Evolutionary conservation across 345 rosid genomes (phyloP).

Genomic region (Camelina hispida): DNA sequence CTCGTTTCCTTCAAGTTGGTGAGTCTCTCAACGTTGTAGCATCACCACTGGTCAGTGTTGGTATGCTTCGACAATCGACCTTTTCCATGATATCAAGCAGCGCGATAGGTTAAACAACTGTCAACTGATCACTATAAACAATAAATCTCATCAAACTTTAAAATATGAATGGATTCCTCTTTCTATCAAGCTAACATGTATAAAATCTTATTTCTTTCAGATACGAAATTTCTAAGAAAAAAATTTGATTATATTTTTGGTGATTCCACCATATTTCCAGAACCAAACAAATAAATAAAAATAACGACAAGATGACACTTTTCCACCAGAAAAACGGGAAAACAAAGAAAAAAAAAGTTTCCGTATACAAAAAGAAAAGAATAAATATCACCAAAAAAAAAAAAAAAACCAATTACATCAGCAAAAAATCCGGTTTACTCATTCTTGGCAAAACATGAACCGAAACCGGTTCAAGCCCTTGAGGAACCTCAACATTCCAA

Average conservation of each 20-base stretch:
- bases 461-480: slow-evolving; percentile 51
- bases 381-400: not conserved
- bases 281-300: not conserved
- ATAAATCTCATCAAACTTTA: no score
- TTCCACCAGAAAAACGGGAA: not conserved
- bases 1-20: slow-evolving; percentile 25
- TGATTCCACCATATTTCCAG: no score
- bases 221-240: no score
- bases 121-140: no score
- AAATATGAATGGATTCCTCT: no score
- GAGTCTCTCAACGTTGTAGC: not conserved
- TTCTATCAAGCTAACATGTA: no score
- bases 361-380: slow-evolving; percentile 14
- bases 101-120: not conserved
- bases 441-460: slow-evolving; percentile 61
- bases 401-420: slow-evolving; percentile 21
- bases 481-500: slow-evolving; percentile 53
- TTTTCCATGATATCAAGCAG: slow-evolving; percentile 5
- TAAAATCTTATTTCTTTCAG: no score
- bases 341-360: not conserved
- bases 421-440: slow-evolving; percentile 35
- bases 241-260: no score
- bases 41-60: slow-evolving; percentile 4
- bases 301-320: slow-evolving; percentile 39
- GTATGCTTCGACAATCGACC: not conserved